Evolutionary conservation across 1,284 basidiomycete species (phyloP).

Genomic region (Pascua guehoae): DNA sequence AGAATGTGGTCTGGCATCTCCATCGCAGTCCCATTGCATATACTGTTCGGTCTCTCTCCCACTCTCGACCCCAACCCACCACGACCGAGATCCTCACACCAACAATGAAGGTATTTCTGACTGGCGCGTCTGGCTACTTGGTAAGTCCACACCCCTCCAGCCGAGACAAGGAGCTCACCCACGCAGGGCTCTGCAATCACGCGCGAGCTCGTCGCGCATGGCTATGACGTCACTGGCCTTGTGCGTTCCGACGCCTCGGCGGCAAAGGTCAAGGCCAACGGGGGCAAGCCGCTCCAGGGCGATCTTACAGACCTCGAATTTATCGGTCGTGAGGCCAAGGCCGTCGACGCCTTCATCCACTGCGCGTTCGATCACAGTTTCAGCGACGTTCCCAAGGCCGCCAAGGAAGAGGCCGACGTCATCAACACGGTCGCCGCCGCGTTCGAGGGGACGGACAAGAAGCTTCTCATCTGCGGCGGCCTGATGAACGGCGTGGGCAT

Average conservation of each 20-base stretch:
- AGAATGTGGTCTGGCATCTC: too few species aligned
- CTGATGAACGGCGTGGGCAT: conserved; percentile 1
- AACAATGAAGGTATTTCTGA: conserved; percentile 35
- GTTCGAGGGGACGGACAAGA: conserved; percentile 18
- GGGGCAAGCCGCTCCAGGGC: conserved; percentile 21
- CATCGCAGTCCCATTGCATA: too few species aligned
- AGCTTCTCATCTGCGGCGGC: conserved; percentile 18
- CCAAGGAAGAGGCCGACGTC: conserved; percentile 16
- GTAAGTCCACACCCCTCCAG: too few species aligned
- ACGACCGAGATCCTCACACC: too few species aligned
- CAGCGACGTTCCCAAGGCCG: conserved; percentile 5
- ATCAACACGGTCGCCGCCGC: conserved; percentile 19
- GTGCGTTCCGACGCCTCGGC: conserved; percentile 25
- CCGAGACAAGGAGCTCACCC: too few species aligned
- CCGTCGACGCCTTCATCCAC: conserved; percentile 34
- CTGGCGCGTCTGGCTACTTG: conserved; percentile 32
- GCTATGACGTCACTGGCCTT: conserved; percentile 30
- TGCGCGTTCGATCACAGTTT: conserved; percentile 30
- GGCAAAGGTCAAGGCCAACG: conserved; percentile 17
- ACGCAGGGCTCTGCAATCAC: conserved; percentile 20
- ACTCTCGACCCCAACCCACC: too few species aligned
- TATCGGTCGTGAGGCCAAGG: conserved; percentile 20
- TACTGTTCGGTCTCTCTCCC: too few species aligned
- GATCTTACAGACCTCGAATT: conserved; percentile 25
- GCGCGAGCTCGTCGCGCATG: conserved; percentile 21